Evolutionary conservation across 805 yeast species (phyloP), one percentile per base, ranked within the genome.

Genomic region (Metschnikowia noctiluminum): DNA sequence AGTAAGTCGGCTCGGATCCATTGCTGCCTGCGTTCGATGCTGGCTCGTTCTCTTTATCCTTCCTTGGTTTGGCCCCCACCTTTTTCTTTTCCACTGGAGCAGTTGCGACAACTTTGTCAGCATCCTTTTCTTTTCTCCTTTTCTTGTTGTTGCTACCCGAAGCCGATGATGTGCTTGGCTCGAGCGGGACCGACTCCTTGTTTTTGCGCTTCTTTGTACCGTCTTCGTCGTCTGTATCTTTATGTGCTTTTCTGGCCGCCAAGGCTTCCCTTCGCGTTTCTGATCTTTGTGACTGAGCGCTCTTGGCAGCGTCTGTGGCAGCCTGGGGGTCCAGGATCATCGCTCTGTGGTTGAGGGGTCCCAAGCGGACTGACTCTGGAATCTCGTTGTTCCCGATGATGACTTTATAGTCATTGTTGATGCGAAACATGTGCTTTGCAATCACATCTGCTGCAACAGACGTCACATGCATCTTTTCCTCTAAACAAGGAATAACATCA

Each of bases 391-490:
- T 81, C 48, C 78, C 71, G 41, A 85, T 69, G 27, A 92, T 86
- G 42, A 85, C 72, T 42, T 86, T 87, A 70, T 81, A 91, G 61
- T 88, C 96, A 56, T 85, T 81, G 62, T 91, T 87, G 54, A 94
- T 76, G 44, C 97, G 75, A 44, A 74, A 77, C 47, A 89, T 69
- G 60, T 89, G 87, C 50, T 84, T 81, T 30, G 76, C 70, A 40
- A 90, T 77, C 11, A 84, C 77, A 58, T 91, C 97, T 30, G 88
- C 78, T 21, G 97, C 97, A 36, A 89, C 84, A 1, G 92, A 85
- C 5, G 97, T 92, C 38, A 94, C 97, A 65, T 92, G 97, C 95
- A 94, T 89, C 68, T 94, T 94, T 64, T 94, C 97, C 63, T 92
- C 98, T 47, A 92, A 69, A 52, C 96, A 88, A 0, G 98, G 97